Evolutionary conservation across 306 rosid species (phyloP), one percentile per base, ranked within the genome.

Genomic region (Castanea crenata): DNA sequence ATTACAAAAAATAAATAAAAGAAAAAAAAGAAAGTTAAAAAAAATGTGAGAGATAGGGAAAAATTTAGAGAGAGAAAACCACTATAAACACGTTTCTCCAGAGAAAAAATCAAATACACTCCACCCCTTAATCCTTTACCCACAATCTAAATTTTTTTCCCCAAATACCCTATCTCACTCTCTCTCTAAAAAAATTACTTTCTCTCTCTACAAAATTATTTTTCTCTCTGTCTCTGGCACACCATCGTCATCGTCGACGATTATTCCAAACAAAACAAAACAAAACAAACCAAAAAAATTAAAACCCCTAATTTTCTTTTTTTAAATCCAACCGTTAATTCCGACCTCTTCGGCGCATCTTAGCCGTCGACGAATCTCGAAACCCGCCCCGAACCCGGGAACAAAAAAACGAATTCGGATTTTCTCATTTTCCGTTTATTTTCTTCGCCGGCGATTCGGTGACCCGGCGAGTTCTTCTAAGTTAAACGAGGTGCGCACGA

Each of bases 401-500:
- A 23, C 52, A 52, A 49, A 35, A 62, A 68, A 82, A 79, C 76
- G 32, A 73, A 38, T 63, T 76, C 75, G 49, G 29, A 71, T 18
- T 10, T 62, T 25, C 82, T 71, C 55, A 41, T 41, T 73, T 82
- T 73, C 55, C 67, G 19, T 77, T 76, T 58, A 20, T 77, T 74
- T 76, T 62, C 55, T 46, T 54, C 74, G 83, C 84, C 86, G 90
- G 87, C 84, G 90, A 83, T 74, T 84, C 69, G 18, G 65, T 81
- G 14, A 55, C 19, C 91, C 88, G 91, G 85, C 78, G 84, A 78
- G 65, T 80, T 49, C 78, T 32, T 49, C 78, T 32, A 76, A 76
- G 82, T 73, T 78, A 79, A 89, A 71, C 75, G 63, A 80, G 83
- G 87, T 81, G 91, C 83, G 88, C 82, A 41, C 79, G 88, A 88